Conservation (phyloP, 2,329 filamentous ascomycete species). For the Truncatella angustata region DNA sequence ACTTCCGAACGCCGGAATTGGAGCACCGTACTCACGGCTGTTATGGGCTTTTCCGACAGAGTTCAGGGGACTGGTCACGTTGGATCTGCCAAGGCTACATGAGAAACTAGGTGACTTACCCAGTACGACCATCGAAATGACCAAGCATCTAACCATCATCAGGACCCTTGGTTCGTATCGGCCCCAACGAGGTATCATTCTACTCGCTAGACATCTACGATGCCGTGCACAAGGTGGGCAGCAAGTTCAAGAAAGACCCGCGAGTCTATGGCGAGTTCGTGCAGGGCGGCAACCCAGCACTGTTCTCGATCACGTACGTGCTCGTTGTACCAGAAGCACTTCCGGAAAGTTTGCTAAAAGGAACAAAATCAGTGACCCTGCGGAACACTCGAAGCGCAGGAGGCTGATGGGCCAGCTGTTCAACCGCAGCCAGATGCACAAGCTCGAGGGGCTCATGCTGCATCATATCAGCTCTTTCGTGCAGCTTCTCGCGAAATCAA, state of each 20-base stretch:
- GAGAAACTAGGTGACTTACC: background rate
- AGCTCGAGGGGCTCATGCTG: background rate
- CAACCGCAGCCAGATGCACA: constrained; percentile 4
- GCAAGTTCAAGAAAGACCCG: constrained; percentile 6
- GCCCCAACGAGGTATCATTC: constrained; percentile 39
- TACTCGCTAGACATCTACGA: constrained; percentile 9
- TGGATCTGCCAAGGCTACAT: constrained; percentile 1
- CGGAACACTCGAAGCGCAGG: background rate
- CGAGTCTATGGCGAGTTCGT: constrained; percentile 4
- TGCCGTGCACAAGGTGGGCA: constrained; percentile 2
- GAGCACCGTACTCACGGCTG: background rate
- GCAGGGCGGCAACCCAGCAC: background rate
- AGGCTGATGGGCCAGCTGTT: constrained; percentile 6
- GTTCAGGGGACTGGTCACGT: background rate
- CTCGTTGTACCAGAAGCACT: too few species aligned
- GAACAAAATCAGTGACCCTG: background rate
- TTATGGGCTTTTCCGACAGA: constrained; percentile 1
- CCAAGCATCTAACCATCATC: background rate
- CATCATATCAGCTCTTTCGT: background rate
- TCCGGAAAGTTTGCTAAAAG: background rate
- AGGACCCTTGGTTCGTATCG: constrained; percentile 32
- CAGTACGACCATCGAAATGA: background rate
- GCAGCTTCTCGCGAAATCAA: background rate
- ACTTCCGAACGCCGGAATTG: background rate
- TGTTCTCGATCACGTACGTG: constrained; percentile 3